phyloP scores from a whole-genome alignment of 1,284 basidiomycete genomes.

The Ganoderma lingzhi region DNA sequence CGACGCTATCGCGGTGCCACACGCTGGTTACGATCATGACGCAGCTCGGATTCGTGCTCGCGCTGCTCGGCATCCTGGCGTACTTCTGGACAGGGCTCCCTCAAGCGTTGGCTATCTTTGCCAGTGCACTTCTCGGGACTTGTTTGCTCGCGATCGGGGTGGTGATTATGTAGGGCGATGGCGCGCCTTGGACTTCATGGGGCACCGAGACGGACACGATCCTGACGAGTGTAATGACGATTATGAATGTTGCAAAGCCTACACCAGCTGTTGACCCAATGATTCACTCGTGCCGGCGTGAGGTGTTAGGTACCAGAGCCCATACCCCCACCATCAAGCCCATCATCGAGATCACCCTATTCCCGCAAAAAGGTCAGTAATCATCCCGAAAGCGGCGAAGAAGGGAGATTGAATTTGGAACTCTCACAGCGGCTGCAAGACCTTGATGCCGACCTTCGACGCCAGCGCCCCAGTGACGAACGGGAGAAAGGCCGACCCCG shows the following conservation, averaged over 20 bases:
- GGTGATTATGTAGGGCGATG: slow-evolving; percentile 8
- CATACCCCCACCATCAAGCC: slow-evolving; percentile 13
- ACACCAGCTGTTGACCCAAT: background rate
- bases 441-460: slow-evolving; percentile 48
- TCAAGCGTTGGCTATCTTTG: slow-evolving; percentile 41
- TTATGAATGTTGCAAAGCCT: background rate
- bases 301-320: slow-evolving; percentile 12
- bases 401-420: background rate
- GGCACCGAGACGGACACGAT: background rate
- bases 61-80: slow-evolving; percentile 43
- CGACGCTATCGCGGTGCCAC: slow-evolving; percentile 43
- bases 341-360: slow-evolving; percentile 19
- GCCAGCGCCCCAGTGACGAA: slow-evolving; percentile 65
- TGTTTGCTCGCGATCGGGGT: slow-evolving; percentile 27
- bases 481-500: slow-evolving; percentile 61
- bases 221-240: background rate
- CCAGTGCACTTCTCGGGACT: slow-evolving; percentile 40
- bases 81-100: slow-evolving; percentile 46
- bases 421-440: slow-evolving; percentile 33
- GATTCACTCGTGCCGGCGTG: slow-evolving; percentile 14
- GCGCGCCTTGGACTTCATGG: background rate
- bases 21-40: slow-evolving; percentile 40
- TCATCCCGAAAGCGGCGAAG: too few species aligned
- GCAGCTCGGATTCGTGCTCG: slow-evolving; percentile 45
- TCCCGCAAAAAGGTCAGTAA: background rate